Evolutionary conservation across 1,139 yeast species (phyloP).

Genomic region (Hyphopichia fennica): DNA sequence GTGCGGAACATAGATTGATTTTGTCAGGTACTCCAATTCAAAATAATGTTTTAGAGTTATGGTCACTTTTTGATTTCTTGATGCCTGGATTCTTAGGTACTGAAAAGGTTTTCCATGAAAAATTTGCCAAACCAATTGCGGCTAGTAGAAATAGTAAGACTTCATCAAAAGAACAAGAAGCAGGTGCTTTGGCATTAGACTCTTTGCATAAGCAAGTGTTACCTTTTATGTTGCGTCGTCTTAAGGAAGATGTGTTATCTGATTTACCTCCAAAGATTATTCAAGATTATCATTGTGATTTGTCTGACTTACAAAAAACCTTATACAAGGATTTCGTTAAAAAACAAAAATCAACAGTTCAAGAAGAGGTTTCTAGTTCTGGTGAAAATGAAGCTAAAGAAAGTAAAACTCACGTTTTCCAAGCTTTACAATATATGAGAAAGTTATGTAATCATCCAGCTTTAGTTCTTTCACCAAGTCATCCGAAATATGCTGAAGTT

Average conservation of each 20-base stretch:
- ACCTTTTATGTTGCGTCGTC: conserved; percentile 93
- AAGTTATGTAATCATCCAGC: conserved; percentile 97
- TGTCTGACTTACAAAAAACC: conserved; percentile 85
- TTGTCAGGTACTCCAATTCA: conserved; percentile 98
- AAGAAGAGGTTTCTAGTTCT: conserved; percentile 53
- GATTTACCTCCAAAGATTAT: conserved; percentile 98
- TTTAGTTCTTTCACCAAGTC: conserved; percentile 79
- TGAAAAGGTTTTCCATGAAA: conserved; percentile 90
- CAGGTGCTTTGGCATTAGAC: conserved; percentile 94
- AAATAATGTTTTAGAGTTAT: conserved; percentile 90
- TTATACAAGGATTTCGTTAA: conserved; percentile 89
- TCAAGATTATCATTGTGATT: conserved; percentile 96
- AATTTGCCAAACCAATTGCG: conserved; percentile 96
- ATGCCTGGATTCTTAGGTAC: conserved; percentile 99
- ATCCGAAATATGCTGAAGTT: conserved; percentile 78
- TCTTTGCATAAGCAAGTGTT: conserved; percentile 94
- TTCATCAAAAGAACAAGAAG: conserved; percentile 93
- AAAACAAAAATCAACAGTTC: conserved; percentile 75
- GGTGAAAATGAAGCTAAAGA: conserved; percentile 36
- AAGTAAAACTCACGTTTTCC: conserved; percentile 91
- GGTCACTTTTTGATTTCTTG: conserved; percentile 96
- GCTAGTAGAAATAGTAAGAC: conserved; percentile 90
- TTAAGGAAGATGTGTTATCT: conserved; percentile 93
- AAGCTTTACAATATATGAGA: conserved; percentile 95
- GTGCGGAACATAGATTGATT: conserved; percentile 86